A percentile compares a stretch with the other conserved stretches of the same genome.
Evolutionary conservation across 2,329 filamentous ascomycete genomes (phyloP).

Genomic region (Drechslerella stenobrocha): DNA sequence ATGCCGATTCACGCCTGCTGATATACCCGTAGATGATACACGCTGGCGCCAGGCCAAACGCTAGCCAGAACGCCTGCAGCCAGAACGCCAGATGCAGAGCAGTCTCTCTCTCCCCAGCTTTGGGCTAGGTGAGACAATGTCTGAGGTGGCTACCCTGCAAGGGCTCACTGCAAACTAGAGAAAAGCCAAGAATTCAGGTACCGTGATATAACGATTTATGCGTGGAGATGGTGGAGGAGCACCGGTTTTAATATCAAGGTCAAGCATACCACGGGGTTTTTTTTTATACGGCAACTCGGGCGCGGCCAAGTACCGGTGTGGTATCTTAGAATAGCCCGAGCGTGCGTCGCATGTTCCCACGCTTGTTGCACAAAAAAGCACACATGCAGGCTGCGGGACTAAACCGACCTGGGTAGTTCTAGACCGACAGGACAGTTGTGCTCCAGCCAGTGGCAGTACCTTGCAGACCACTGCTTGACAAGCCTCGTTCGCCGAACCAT

Average conservation of each 20-base stretch:
- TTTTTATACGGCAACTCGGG: neutral
- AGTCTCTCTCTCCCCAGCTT: conserved; percentile 14
- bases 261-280: conserved; percentile 20
- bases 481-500: conserved; percentile 2
- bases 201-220: neutral
- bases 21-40: neutral
- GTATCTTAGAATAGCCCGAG: neutral
- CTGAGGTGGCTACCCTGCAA: conserved; percentile 13
- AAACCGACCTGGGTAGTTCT: conserved; percentile 5
- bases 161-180: neutral
- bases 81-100: neutral
- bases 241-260: neutral
- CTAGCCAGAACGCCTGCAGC: neutral
- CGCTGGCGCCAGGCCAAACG: conserved; percentile 4
- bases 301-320: neutral
- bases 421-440: too few relatives aligned
- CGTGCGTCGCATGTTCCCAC: neutral
- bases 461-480: neutral
- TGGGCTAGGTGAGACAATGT: conserved; percentile 21
- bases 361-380: neutral
- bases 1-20: neutral
- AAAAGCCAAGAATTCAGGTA: neutral
- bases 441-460: too few relatives aligned
- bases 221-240: neutral
- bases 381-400: neutral